phyloP scores from a whole-genome alignment of 345 rosid genomes.

The Camelina neglecta region DNA sequence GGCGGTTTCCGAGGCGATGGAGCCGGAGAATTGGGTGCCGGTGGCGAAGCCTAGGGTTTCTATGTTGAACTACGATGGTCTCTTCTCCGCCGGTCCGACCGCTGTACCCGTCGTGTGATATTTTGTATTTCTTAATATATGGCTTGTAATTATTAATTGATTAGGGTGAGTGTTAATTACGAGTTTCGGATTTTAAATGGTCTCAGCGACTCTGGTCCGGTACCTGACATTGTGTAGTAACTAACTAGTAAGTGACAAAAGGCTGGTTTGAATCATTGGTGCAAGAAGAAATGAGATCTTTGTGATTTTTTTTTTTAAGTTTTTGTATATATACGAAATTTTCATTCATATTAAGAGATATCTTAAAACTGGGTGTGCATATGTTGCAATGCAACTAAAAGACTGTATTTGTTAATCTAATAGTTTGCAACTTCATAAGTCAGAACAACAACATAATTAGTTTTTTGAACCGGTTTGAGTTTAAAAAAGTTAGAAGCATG shows the following conservation, averaged over 20 bases:
- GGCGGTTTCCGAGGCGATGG: slow-evolving; percentile 40
- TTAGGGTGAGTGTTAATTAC: slow-evolving; percentile 12
- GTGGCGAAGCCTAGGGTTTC: slow-evolving; percentile 63
- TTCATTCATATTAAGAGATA: not conserved
- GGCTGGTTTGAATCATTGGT: not conserved
- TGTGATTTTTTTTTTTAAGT: not conserved
- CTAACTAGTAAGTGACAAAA: not conserved
- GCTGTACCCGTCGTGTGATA: slow-evolving; percentile 59
- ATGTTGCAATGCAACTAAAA: no score
- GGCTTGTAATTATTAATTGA: slow-evolving; percentile 26
- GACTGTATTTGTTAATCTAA: no score
- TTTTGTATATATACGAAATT: not conserved
- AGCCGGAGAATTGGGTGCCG: slow-evolving; percentile 38
- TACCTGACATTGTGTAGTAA: not conserved
- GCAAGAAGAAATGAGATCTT: not conserved
- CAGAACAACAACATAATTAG: no score
- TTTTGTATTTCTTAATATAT: not conserved
- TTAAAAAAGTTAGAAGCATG: not conserved
- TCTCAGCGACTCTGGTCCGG: not conserved
- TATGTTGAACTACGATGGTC: slow-evolving; percentile 67
- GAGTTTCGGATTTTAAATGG: slow-evolving; percentile 17
- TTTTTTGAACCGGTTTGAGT: no score
- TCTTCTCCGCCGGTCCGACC: slow-evolving; percentile 42
- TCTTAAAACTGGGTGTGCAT: not conserved
- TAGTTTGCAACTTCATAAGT: no score